Percentiles rank a stretch among this genome's conserved stretches.
These are phyloP conservation scores for Lolium rigidum DNA, from an alignment of 176 grass and related monocot genomes.

Conservation along the genomic window DNA sequence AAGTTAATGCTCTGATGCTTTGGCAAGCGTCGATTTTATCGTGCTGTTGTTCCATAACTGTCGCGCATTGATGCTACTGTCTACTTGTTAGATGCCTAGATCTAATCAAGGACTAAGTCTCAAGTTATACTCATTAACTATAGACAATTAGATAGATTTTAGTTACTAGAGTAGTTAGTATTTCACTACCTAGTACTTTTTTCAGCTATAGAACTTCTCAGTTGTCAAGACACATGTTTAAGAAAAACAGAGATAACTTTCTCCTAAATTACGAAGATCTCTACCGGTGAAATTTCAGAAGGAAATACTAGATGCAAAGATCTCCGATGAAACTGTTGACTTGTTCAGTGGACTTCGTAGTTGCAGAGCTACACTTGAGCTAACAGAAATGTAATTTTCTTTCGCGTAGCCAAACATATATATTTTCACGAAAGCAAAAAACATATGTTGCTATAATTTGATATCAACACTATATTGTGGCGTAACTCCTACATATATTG, in stretches of 20 bases:
- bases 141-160: neutral
- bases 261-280: slow-evolving; percentile 21
- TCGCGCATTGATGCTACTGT: neutral
- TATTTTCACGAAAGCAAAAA: neutral
- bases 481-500: neutral
- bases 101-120: neutral
- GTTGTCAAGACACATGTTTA: neutral
- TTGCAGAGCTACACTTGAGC: neutral
- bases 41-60: slow-evolving; percentile 7
- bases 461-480: neutral
- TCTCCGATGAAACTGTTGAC: slow-evolving; percentile 8
- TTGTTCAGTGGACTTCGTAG: slow-evolving; percentile 17
- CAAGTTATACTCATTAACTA: neutral
- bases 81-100: slow-evolving; percentile 7
- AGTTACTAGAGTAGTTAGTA: neutral
- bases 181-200: neutral
- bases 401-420: neutral
- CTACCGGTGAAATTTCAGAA: neutral
- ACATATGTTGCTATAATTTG: slow-evolving; percentile 1
- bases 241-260: neutral
- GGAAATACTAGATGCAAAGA: slow-evolving; percentile 3
- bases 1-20: neutral
- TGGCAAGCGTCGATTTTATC: neutral
- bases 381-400: slow-evolving; percentile 9
- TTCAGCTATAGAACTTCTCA: slow-evolving; percentile 12